These are phyloP conservation scores for Lactifluus rugatus DNA, from an alignment of 768 basidiomycete genomes.

Conservation along the genomic window DNA sequence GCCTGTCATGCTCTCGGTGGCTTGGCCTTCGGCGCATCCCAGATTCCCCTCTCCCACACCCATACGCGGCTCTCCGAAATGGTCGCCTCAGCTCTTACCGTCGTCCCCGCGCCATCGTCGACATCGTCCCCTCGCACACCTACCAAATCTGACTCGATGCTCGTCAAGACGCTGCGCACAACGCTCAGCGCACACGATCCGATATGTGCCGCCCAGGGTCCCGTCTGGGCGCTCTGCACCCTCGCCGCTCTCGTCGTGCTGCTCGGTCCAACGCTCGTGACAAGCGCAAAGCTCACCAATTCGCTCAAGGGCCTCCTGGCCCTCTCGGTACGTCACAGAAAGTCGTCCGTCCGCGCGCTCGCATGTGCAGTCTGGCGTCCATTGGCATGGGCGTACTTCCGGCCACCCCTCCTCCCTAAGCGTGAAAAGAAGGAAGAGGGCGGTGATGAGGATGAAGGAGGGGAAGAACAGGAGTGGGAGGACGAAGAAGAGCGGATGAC, in stretches of 20 bases:
- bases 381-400: constrained; percentile 56
- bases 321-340: constrained; percentile 50
- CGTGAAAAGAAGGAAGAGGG: constrained; percentile 24
- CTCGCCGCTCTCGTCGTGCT: constrained; percentile 56
- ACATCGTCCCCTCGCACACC: constrained; percentile 28
- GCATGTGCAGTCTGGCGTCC: constrained; percentile 57
- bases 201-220: constrained; percentile 57
- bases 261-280: constrained; percentile 46
- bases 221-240: constrained; percentile 67
- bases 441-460: constrained; percentile 19
- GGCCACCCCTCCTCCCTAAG: constrained; percentile 32
- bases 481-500: constrained; percentile 16
- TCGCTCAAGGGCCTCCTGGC: constrained; percentile 42
- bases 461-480: constrained; percentile 21
- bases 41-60: constrained; percentile 36
- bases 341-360: constrained; percentile 53
- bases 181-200: constrained; percentile 49
- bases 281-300: constrained; percentile 35
- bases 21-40: constrained; percentile 45
- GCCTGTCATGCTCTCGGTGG: constrained; percentile 72
- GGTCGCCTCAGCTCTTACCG: constrained; percentile 41
- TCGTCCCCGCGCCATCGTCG: constrained; percentile 23
- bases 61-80: constrained; percentile 46
- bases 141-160: constrained; percentile 35
- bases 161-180: constrained; percentile 57